phyloP scores from a whole-genome alignment of 495 filamentous ascomycete genomes.

The Margaritispora aquatica region DNA sequence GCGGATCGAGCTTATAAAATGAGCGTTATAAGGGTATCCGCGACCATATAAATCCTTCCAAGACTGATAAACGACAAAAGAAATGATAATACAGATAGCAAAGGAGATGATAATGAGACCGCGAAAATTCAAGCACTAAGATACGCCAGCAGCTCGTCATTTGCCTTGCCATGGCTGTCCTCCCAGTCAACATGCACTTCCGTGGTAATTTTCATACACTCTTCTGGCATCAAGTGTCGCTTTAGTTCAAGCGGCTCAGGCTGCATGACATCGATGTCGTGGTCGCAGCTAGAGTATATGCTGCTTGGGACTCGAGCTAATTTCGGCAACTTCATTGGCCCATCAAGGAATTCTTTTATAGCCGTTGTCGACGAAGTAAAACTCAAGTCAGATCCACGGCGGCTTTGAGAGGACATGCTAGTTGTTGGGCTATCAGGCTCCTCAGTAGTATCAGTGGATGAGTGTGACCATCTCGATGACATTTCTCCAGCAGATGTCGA shows the following conservation, averaged over 20 bases:
- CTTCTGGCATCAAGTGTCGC: background rate
- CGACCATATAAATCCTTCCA: background rate
- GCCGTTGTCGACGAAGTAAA: background rate
- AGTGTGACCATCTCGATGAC: slow-evolving; percentile 17
- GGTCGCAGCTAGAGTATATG: slow-evolving; percentile 3
- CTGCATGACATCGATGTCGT: background rate
- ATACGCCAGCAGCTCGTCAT: slow-evolving; percentile 8
- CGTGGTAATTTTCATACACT: slow-evolving; percentile 10
- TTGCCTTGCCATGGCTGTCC: background rate
- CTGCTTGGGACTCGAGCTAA: slow-evolving; percentile 4
- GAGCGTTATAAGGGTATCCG: slow-evolving; percentile 1
- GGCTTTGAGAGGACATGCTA: background rate
- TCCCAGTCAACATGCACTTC: slow-evolving; percentile 13
- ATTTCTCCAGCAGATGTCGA: slow-evolving; percentile 10
- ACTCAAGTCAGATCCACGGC: slow-evolving; percentile 1
- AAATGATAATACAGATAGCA: background rate
- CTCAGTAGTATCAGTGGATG: slow-evolving; percentile 1
- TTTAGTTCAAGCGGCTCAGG: slow-evolving; percentile 10
- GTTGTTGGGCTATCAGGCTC: slow-evolving; percentile 5
- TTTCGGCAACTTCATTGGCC: background rate
- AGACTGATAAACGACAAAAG: background rate
- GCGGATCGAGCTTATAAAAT: background rate
- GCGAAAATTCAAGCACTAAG: background rate
- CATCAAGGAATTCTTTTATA: slow-evolving; percentile 11
- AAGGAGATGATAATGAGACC: too few species aligned